Percentiles rank a stretch among this genome's conserved stretches.
phyloP scores from a whole-genome alignment of 2,329 filamentous ascomycete species.

The Magnaporthiopsis rhizophila region DNA sequence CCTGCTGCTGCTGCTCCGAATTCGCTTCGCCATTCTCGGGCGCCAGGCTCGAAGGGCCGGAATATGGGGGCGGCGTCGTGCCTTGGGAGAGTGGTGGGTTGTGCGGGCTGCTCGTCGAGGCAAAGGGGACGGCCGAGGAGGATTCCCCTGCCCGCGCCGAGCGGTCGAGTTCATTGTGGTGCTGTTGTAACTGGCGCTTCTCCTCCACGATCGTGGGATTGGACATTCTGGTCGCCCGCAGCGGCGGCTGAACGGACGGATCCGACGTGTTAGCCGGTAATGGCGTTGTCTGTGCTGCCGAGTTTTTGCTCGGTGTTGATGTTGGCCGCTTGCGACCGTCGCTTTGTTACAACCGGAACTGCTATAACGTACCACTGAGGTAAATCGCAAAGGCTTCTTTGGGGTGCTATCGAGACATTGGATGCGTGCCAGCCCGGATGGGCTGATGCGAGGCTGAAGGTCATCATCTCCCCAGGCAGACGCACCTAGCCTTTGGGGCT shows the following conservation, averaged over 20 bases:
- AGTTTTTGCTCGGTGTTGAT: too few relatives aligned
- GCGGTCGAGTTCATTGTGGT: constrained; percentile 6
- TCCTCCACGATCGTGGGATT: constrained; percentile 6
- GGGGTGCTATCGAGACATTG: neutral
- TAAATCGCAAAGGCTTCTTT: neutral
- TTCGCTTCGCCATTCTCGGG: constrained; percentile 8
- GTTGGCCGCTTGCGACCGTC: too few relatives aligned
- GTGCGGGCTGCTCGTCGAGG: neutral
- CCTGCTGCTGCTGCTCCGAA: constrained; percentile 3
- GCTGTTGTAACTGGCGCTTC: constrained; percentile 10
- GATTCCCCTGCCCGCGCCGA: neutral
- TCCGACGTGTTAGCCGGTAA: neutral
- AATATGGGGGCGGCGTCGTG: constrained; percentile 24
- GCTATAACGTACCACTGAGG: neutral
- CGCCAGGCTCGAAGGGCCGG: constrained; percentile 20
- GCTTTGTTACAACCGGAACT: neutral
- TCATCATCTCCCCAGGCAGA: neutral
- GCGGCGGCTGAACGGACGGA: neutral
- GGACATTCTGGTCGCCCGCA: neutral
- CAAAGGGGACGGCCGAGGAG: neutral
- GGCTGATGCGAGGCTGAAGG: neutral
- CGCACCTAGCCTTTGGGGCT: neutral
- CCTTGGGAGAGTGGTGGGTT: neutral
- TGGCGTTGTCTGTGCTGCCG: neutral
- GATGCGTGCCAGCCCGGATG: neutral